A percentile compares a stretch with the other conserved stretches of the same genome.
These are phyloP conservation scores for Colletotrichum tropicicola DNA, from an alignment of 2,329 filamentous ascomycete genomes.

Conservation along the genomic window DNA sequence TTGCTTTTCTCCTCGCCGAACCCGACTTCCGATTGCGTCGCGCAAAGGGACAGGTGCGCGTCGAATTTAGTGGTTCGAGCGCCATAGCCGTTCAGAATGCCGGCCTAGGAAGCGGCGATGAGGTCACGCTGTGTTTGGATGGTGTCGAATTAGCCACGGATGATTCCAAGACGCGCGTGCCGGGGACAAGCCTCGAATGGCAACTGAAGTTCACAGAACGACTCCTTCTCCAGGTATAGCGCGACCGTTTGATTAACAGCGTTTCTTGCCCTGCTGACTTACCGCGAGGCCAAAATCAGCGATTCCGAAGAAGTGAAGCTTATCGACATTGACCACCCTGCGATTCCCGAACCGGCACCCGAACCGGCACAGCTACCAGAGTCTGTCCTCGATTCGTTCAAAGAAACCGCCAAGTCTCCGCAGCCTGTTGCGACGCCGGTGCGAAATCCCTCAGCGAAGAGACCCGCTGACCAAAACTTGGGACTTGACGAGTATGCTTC, in stretches of 20 bases:
- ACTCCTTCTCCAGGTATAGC: conserved; percentile 55
- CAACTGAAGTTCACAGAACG: conserved; percentile 64
- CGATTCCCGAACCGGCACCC: conserved; percentile 28
- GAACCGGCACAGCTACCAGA: conserved; percentile 17
- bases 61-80: conserved; percentile 75
- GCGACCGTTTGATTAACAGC: not conserved
- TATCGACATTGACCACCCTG: conserved; percentile 63
- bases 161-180: conserved; percentile 54
- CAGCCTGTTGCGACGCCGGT: conserved; percentile 10
- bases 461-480: conserved; percentile 42
- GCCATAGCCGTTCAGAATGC: conserved; percentile 75
- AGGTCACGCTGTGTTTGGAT: conserved; percentile 73
- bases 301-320: conserved; percentile 56
- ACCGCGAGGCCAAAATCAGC: conserved; percentile 50
- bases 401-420: conserved; percentile 32
- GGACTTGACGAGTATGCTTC: conserved; percentile 72
- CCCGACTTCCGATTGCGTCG: conserved; percentile 83
- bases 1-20: conserved; percentile 85
- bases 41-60: conserved; percentile 81
- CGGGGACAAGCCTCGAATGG: conserved; percentile 64
- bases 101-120: conserved; percentile 81
- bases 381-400: conserved; percentile 30
- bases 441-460: conserved; percentile 36
- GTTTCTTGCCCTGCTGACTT: conserved; percentile 30
- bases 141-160: conserved; percentile 73